These are phyloP conservation scores for Pythium plurisporium DNA, from an alignment of 352 stramenopile genomes.

Conservation along the genomic window DNA sequence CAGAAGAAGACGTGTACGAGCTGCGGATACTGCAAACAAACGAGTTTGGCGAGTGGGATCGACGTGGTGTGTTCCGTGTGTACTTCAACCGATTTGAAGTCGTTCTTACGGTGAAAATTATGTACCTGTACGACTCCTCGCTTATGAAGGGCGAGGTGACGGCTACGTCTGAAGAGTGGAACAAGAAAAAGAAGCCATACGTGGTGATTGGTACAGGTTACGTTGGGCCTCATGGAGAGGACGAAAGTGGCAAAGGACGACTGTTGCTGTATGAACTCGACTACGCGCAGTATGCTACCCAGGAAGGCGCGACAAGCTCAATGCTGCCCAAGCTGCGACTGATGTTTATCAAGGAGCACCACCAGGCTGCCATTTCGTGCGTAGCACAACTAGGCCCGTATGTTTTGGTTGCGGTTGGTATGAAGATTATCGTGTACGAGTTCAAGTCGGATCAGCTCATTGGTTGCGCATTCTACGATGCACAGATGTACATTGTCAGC, in stretches of 20 bases:
- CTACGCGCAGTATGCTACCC: conserved; percentile 84
- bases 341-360: conserved; percentile 85
- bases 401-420: conserved; percentile 78
- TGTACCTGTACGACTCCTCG: conserved; percentile 84
- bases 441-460: conserved; percentile 87
- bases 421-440: conserved; percentile 87
- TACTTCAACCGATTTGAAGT: conserved; percentile 85
- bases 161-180: conserved; percentile 65
- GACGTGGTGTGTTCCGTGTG: conserved; percentile 69
- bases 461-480: conserved; percentile 84
- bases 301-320: conserved; percentile 56
- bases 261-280: conserved; percentile 86
- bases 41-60: conserved; percentile 77
- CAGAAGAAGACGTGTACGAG: conserved; percentile 81
- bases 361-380: conserved; percentile 75
- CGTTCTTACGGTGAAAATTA: conserved; percentile 79
- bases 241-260: conserved; percentile 78
- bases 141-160: conserved; percentile 69
- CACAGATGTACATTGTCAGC: conserved; percentile 85
- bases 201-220: conserved; percentile 80
- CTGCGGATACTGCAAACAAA: conserved; percentile 75
- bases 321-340: conserved; percentile 79
- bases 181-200: conserved; percentile 76
- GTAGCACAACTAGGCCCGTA: conserved; percentile 76
- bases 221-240: conserved; percentile 79